These are phyloP conservation scores for Linum lewisii DNA, from an alignment of 345 rosid genomes.

Conservation along the genomic window DNA sequence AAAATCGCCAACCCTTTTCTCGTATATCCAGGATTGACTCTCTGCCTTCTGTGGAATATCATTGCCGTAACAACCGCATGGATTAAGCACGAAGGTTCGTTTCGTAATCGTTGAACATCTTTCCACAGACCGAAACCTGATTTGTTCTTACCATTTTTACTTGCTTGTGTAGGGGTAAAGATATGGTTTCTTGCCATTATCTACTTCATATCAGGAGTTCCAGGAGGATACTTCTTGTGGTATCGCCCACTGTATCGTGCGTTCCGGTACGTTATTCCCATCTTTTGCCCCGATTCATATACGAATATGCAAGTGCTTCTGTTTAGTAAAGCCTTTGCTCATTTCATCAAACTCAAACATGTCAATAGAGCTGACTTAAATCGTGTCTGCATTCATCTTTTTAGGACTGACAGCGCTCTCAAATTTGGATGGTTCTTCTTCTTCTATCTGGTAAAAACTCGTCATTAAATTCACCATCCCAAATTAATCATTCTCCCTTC, in stretches of 20 bases:
- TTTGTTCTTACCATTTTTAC: background rate
- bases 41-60: conserved; percentile 83
- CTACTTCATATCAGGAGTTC: conserved; percentile 89
- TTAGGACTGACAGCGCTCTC: conserved; percentile 27
- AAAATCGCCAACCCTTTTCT: background rate
- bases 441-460: conserved; percentile 14
- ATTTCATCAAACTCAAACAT: no score
- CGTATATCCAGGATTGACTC: conserved; percentile 52
- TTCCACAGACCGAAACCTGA: background rate
- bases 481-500: background rate
- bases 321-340: no score
- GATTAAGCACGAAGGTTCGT: conserved; percentile 68
- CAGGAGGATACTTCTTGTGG: conserved; percentile 42
- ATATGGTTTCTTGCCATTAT: conserved; percentile 93
- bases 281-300: no score
- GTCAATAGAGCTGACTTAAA: background rate
- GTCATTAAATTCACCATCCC: background rate
- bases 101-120: background rate
- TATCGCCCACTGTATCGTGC: conserved; percentile 96
- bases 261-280: conserved; percentile 40
- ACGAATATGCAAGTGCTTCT: no score
- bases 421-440: conserved; percentile 29
- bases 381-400: background rate
- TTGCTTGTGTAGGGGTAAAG: conserved; percentile 48
- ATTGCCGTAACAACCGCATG: conserved; percentile 75